phyloP scores from a whole-genome alignment of 306 rosid species.

The Rosa chinensis region DNA sequence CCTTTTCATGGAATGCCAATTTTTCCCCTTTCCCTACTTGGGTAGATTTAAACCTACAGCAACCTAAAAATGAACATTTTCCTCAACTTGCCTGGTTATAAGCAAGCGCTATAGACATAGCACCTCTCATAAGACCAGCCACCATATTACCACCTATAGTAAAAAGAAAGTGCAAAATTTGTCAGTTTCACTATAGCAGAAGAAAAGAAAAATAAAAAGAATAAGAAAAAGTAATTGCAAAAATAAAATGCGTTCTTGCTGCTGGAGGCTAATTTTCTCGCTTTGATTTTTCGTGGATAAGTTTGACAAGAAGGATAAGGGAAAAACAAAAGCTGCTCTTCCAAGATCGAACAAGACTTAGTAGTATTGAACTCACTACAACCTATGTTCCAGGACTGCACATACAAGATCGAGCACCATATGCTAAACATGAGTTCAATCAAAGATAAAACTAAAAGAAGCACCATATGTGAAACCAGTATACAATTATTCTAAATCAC shows the following conservation, averaged over 20 bases:
- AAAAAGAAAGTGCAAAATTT: slow-evolving; percentile 17
- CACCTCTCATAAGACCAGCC: slow-evolving; percentile 99
- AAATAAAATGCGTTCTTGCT: slow-evolving; percentile 58
- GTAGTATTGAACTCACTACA: no score
- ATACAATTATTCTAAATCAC: slow-evolving; percentile 12
- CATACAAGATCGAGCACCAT: no score
- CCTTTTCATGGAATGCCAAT: slow-evolving; percentile 3
- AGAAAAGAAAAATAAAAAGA: background rate
- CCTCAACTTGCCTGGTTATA: slow-evolving; percentile 75
- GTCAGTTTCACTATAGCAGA: slow-evolving; percentile 10
- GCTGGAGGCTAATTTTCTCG: background rate
- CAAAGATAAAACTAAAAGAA: background rate
- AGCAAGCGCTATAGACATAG: slow-evolving; percentile 96
- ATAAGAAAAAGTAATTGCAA: slow-evolving; percentile 6
- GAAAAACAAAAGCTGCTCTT: no score
- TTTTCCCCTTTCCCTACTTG: background rate
- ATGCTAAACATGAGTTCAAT: no score
- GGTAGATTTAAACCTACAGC: background rate
- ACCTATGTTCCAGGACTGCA: no score
- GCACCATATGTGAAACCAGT: background rate
- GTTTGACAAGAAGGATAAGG: no score
- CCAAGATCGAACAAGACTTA: no score
- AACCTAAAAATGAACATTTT: background rate
- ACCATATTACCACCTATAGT: slow-evolving; percentile 79
- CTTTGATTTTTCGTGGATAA: no score